Evolutionary conservation across 192 early-diverging fungal genomes (phyloP).

Genomic region (Coemansia biformis): DNA sequence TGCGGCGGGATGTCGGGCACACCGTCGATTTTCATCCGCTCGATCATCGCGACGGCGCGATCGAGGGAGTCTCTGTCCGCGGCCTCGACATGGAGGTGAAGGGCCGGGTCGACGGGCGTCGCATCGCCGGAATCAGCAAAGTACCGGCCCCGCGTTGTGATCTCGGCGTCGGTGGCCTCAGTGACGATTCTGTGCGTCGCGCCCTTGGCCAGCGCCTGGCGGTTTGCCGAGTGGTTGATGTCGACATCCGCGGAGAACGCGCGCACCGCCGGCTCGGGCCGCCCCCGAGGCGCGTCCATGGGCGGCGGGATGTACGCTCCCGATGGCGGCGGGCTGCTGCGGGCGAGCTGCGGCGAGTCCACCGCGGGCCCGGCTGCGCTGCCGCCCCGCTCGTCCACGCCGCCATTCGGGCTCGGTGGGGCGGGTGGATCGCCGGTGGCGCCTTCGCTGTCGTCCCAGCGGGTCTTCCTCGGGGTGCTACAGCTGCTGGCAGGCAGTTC

Average conservation of each 20-base stretch:
- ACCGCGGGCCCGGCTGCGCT: no score
- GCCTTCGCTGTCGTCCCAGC: constrained; percentile 6
- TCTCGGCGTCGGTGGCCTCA: constrained; percentile 65
- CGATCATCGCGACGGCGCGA: constrained; percentile 63
- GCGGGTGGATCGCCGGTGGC: background rate
- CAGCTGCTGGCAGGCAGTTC: no score
- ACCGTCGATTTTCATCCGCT: constrained; percentile 53
- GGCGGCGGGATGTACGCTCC: constrained; percentile 9
- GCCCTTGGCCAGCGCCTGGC: constrained; percentile 74
- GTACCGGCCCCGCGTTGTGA: constrained; percentile 79
- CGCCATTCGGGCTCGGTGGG: background rate
- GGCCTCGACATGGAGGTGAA: constrained; percentile 75
- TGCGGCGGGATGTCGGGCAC: constrained; percentile 1
- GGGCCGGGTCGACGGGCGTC: constrained; percentile 69
- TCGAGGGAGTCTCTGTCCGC: constrained; percentile 61
- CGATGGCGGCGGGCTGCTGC: no score
- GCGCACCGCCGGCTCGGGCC: background rate
- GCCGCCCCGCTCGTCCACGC: constrained; percentile 2
- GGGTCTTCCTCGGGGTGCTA: constrained; percentile 6
- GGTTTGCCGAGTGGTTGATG: constrained; percentile 79
- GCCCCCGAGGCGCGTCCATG: background rate
- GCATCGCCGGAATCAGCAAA: constrained; percentile 69
- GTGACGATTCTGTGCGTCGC: constrained; percentile 68
- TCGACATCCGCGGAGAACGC: constrained; percentile 59
- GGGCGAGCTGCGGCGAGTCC: no score